Conservation (phyloP, 2,329 filamentous ascomycete species). For the Pseudopithomyces maydicus region DNA sequence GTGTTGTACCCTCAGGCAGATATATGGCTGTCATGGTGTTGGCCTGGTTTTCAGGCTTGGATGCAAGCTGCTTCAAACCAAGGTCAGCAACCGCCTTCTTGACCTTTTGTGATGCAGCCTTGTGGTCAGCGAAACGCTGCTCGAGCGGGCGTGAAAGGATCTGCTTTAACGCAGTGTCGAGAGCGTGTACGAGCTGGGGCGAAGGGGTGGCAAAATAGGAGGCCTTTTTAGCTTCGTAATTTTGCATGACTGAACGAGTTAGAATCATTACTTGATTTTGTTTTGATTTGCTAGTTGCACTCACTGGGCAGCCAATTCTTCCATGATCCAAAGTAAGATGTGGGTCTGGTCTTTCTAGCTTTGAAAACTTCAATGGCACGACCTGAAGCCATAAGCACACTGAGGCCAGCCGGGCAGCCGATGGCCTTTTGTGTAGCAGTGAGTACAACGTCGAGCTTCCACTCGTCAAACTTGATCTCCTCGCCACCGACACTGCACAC, state of each 20-base stretch:
- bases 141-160: constrained; percentile 80
- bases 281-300: not conserved
- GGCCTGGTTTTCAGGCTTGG: constrained; percentile 86
- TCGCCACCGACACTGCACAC: constrained; percentile 97
- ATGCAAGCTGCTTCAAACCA: constrained; percentile 84
- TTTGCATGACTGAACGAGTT: constrained; percentile 79
- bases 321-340: constrained; percentile 93
- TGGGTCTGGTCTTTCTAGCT: constrained; percentile 77
- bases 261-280: too few relatives aligned
- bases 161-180: constrained; percentile 86
- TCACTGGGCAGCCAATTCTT: constrained; percentile 94
- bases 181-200: constrained; percentile 88
- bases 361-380: constrained; percentile 82
- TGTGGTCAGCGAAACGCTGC: constrained; percentile 83
- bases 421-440: constrained; percentile 98
- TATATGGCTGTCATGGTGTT: constrained; percentile 99
- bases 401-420: constrained; percentile 90
- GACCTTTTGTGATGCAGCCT: constrained; percentile 77
- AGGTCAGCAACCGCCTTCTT: constrained; percentile 82
- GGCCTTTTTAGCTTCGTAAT: constrained; percentile 96
- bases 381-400: constrained; percentile 91
- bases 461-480: constrained; percentile 94
- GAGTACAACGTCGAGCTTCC: constrained; percentile 89
- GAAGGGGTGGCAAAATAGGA: constrained; percentile 98
- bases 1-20: constrained; percentile 81